Conservation (phyloP, 169 alveolate genomes). For the Eimeria sp. region DNA sequence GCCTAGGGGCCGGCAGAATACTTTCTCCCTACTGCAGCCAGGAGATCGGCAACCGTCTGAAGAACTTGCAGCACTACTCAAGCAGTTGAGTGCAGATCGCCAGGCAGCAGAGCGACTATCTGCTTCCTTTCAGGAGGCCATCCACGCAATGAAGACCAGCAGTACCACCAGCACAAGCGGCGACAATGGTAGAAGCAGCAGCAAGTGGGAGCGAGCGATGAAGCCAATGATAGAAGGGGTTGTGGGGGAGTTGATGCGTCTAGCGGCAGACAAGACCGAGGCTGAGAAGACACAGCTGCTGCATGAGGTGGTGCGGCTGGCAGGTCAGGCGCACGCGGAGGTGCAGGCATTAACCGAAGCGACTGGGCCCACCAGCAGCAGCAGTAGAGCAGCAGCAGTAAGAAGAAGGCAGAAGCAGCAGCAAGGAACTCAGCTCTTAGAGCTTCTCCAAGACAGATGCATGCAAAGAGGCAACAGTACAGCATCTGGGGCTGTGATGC, state of each 20-base stretch:
- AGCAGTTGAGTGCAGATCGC: slow-evolving; percentile 9
- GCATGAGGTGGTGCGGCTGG: slow-evolving; percentile 52
- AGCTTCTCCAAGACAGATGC: slow-evolving; percentile 23
- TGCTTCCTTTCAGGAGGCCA: slow-evolving; percentile 7
- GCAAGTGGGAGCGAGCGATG: slow-evolving; percentile 24
- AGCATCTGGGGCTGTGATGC: background rate
- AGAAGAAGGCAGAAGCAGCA: background rate
- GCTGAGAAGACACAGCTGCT: slow-evolving; percentile 26
- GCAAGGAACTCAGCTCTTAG: background rate
- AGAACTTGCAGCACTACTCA: slow-evolving; percentile 38
- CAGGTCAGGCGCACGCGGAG: slow-evolving; percentile 22
- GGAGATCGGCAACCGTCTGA: background rate
- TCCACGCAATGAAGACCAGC: background rate
- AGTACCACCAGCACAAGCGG: slow-evolving; percentile 4
- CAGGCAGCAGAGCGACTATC: slow-evolving; percentile 18
- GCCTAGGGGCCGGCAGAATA: background rate
- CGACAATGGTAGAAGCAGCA: slow-evolving; percentile 27
- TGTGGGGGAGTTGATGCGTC: slow-evolving; percentile 26
- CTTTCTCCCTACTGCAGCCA: background rate
- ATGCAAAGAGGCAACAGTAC: background rate
- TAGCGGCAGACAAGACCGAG: slow-evolving; percentile 15
- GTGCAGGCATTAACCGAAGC: background rate
- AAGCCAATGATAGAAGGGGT: slow-evolving; percentile 31
- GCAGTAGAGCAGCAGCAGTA: slow-evolving; percentile 7
- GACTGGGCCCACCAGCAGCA: background rate